Evolutionary conservation across 208 protist genomes (phyloP).

Genomic region (Leishmania guyanensis): DNA sequence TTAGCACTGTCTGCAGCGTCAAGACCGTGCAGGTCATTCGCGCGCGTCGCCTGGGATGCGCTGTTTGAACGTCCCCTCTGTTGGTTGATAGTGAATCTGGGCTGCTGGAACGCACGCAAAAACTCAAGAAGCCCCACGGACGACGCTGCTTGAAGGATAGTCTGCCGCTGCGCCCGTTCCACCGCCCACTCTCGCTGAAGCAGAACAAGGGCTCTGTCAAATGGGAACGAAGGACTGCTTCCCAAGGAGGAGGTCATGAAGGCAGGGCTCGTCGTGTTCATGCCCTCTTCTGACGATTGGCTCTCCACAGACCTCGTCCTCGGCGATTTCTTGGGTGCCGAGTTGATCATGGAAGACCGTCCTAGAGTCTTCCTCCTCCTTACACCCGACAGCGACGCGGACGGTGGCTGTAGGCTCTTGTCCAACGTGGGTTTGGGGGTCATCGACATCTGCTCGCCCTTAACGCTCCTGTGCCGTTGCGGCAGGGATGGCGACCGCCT

Average conservation of each 20-base stretch:
- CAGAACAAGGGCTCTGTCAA: neutral
- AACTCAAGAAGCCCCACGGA: conserved; percentile 23
- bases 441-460: neutral
- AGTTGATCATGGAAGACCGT: neutral
- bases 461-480: neutral
- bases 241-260: neutral
- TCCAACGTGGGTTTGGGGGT: neutral
- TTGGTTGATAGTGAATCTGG: neutral
- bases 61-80: neutral
- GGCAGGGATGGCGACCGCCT: neutral
- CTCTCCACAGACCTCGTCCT: neutral
- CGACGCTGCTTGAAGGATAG: conserved; percentile 2
- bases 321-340: neutral
- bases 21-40: neutral
- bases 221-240: neutral
- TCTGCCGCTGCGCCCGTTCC: conserved; percentile 16
- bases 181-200: conserved; percentile 13
- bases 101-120: neutral
- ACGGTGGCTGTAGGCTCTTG: conserved; percentile 6
- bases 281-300: neutral
- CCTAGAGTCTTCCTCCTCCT: neutral
- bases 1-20: neutral
- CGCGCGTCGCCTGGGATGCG: neutral
- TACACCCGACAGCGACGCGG: neutral
- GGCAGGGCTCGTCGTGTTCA: neutral